Evolutionary conservation across 176 grass and related monocot species (phyloP).

Genomic region (Musa beccarii): DNA sequence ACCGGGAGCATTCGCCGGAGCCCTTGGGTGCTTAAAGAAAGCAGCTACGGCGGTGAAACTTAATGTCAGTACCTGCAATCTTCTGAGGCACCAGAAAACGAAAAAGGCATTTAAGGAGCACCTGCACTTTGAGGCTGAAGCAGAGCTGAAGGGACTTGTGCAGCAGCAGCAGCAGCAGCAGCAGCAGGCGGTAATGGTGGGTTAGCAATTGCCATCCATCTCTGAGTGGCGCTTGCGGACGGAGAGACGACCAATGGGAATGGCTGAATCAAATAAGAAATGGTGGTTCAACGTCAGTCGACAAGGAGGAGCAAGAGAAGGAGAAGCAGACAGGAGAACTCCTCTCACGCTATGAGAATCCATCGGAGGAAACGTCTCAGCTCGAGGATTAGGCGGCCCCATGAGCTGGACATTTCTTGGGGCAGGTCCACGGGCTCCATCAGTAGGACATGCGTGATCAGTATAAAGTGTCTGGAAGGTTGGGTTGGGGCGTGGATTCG

Average conservation of each 20-base stretch:
- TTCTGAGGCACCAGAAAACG: not conserved
- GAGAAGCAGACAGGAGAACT: not conserved
- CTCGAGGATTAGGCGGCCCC: constrained; percentile 67
- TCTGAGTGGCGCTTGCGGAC: constrained; percentile 80
- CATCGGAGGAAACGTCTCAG: constrained; percentile 81
- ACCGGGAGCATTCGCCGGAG: constrained; percentile 55
- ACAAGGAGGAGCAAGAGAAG: not conserved
- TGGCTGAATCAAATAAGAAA: constrained; percentile 34
- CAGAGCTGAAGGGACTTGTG: constrained; percentile 75
- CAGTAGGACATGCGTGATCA: constrained; percentile 90
- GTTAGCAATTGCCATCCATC: constrained; percentile 98
- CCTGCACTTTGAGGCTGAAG: constrained; percentile 80
- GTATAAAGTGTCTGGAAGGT: constrained; percentile 97
- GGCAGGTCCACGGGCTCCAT: constrained; percentile 71
- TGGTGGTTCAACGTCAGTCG: not conserved
- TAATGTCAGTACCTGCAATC: constrained; percentile 10
- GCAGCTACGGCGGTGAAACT: constrained; percentile 47
- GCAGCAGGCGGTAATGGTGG: constrained; percentile 63
- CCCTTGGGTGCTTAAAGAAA: constrained; percentile 89
- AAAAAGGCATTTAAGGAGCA: constrained; percentile 20
- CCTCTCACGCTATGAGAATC: constrained; percentile 72
- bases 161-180: constrained; percentile 63
- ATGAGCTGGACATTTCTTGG: constrained; percentile 73
- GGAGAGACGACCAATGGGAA: constrained; percentile 92
- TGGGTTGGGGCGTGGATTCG: constrained; percentile 93